Evolutionary conservation across 208 protist species (phyloP).

Genomic region (Leishmania turanica): DNA sequence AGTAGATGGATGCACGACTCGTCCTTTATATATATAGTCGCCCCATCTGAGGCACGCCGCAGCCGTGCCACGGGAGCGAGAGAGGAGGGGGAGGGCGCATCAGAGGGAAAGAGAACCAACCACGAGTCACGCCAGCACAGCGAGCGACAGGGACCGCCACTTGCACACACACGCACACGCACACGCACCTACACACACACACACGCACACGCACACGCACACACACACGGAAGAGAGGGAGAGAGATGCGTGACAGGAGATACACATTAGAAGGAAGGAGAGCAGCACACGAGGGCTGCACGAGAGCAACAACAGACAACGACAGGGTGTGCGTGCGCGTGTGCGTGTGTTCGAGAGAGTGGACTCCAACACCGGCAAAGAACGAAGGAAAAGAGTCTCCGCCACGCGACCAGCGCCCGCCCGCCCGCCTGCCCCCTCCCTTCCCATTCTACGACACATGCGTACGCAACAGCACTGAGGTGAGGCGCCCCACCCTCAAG

Average conservation of each 20-base stretch:
- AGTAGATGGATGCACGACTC: too few relatives aligned
- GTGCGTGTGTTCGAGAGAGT: too few relatives aligned
- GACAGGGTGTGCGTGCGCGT: too few relatives aligned
- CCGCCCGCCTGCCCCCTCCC: too few relatives aligned
- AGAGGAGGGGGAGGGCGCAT: not conserved
- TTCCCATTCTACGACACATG: not conserved
- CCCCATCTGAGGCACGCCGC: too few relatives aligned
- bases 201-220: not conserved
- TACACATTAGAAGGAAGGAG: conserved; percentile 5
- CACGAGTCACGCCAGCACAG: not conserved
- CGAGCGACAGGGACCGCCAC: not conserved
- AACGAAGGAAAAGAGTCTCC: not conserved
- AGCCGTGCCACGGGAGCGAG: not conserved
- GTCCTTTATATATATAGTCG: too few relatives aligned
- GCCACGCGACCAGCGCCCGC: not conserved
- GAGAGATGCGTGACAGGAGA: not conserved
- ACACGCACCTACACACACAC: not conserved
- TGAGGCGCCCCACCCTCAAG: not conserved
- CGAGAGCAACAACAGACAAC: not conserved
- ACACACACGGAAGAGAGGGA: not conserved
- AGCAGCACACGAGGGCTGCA: not conserved
- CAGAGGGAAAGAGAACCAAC: not conserved
- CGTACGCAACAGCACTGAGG: not conserved
- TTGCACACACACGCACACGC: not conserved
- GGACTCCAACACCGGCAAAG: not conserved